Conservation (phyloP, 2,329 filamentous ascomycete genomes). For the Dendryphion nanum region DNA sequence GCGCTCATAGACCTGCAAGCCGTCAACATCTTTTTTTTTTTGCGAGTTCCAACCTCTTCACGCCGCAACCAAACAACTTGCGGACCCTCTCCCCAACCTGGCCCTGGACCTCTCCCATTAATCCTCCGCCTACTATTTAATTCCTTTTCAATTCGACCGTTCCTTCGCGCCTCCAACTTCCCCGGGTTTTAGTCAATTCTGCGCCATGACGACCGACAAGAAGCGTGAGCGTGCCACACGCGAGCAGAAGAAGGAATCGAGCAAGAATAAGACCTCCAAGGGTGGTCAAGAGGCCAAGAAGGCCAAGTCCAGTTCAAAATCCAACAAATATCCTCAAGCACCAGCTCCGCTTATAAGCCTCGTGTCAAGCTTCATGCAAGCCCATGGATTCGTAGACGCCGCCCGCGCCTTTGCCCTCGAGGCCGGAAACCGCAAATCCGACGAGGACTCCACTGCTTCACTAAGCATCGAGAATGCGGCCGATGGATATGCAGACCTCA, state of each 20-base stretch:
- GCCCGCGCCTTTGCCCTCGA: slow-evolving; percentile 30
- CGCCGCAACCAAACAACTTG: no score
- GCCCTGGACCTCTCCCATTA: no score
- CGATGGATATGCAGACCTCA: slow-evolving; percentile 19
- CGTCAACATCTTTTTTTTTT: no score
- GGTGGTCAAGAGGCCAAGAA: slow-evolving; percentile 3
- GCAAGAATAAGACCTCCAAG: slow-evolving; percentile 3
- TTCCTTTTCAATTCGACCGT: no score
- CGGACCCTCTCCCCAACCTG: no score
- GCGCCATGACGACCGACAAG: slow-evolving; percentile 3
- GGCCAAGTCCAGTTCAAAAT: slow-evolving; percentile 2
- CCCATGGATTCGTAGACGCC: slow-evolving; percentile 32
- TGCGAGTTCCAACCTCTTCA: no score
- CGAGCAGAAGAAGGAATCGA: slow-evolving; percentile 1
- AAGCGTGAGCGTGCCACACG: no score
- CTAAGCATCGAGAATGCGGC: slow-evolving; percentile 4
- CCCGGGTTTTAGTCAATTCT: no score
- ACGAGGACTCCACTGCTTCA: neutral
- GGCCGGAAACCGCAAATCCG: slow-evolving; percentile 6
- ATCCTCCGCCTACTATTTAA: neutral
- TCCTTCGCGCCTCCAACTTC: no score
- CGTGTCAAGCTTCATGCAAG: slow-evolving; percentile 32
- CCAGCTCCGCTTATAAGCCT: slow-evolving; percentile 29
- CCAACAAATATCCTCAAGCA: slow-evolving; percentile 10
- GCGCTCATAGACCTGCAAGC: no score